Percentiles rank a stretch among this genome's conserved stretches.
Conservation (phyloP, 164 flowering plant species). For the grape (Vitis vinifera) region DNA sequence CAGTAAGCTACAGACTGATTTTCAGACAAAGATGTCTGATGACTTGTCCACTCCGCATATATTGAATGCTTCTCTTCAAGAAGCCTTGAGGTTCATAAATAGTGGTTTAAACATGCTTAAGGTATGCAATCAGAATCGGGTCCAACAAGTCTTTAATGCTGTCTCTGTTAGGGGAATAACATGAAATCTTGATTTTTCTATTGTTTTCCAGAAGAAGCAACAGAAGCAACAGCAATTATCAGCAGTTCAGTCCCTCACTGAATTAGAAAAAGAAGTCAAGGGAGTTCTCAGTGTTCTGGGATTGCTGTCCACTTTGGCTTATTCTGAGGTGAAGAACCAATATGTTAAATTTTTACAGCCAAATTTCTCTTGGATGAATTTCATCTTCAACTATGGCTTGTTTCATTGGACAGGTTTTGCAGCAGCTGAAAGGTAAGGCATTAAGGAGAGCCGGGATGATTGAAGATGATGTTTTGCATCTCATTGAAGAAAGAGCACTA, state of each 20-base stretch:
- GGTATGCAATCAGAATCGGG: conserved; percentile 30
- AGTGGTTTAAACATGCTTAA: conserved; percentile 46
- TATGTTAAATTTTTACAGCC: too few relatives aligned
- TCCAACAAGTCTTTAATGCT: too few relatives aligned
- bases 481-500: conserved; percentile 61
- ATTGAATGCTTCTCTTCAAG: conserved; percentile 56
- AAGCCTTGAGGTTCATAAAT: conserved; percentile 68
- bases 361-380: not conserved
- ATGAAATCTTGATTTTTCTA: not conserved
- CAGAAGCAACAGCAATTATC: conserved; percentile 55
- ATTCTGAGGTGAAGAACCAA: conserved; percentile 51
- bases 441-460: conserved; percentile 66
- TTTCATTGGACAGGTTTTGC: conserved; percentile 58
- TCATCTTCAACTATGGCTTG: not conserved
- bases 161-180: not conserved
- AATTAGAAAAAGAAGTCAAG: conserved; percentile 57
- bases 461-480: conserved; percentile 52
- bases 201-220: conserved; percentile 49
- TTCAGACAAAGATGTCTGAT: conserved; percentile 70
- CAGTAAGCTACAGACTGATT: conserved; percentile 49
- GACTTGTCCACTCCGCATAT: conserved; percentile 67
- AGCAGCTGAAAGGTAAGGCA: conserved; percentile 75
- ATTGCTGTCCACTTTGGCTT: conserved; percentile 43
- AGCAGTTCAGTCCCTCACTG: conserved; percentile 49
- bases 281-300: conserved; percentile 60